These are phyloP conservation scores for Adansonia gregorii DNA, from an alignment of 441 rosid species.

Conservation along the genomic window DNA sequence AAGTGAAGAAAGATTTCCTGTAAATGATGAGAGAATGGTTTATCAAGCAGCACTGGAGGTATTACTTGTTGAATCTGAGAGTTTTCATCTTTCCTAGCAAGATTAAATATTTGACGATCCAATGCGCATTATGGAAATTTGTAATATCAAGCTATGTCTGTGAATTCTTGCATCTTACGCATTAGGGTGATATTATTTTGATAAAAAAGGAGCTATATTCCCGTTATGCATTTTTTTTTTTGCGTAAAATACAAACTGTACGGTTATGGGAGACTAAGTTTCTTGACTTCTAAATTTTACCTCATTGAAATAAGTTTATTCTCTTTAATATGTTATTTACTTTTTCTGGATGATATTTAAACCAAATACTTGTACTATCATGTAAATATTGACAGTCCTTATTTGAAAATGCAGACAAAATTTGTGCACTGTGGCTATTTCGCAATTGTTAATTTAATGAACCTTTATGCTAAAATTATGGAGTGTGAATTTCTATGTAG, in stretches of 20 bases:
- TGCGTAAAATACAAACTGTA: not conserved
- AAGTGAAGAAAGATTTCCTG: constrained; percentile 63
- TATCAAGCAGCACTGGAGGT: constrained; percentile 95
- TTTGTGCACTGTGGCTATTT: not conserved
- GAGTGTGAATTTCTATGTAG: constrained; percentile 3
- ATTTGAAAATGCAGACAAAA: not conserved
- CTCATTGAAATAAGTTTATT: not conserved
- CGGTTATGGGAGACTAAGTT: not conserved
- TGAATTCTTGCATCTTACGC: not conserved
- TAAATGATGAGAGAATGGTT: constrained; percentile 73
- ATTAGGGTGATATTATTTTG: not conserved
- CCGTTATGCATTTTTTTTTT: not conserved
- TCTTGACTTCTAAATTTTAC: constrained; percentile 13
- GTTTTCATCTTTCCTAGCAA: not conserved
- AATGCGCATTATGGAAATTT: not conserved
- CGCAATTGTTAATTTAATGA: constrained; percentile 2
- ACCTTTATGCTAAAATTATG: constrained; percentile 15
- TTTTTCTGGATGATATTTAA: constrained; percentile 4
- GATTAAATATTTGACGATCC: not conserved
- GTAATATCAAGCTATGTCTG: not conserved
- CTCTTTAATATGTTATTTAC: constrained; percentile 1
- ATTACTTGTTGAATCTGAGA: constrained; percentile 27
- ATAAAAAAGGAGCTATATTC: not conserved
- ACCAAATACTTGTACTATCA: constrained; percentile 3
- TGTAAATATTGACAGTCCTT: not conserved